These are phyloP conservation scores for Spatholobus suberectus DNA, from an alignment of 306 rosid species.

Conservation along the genomic window DNA sequence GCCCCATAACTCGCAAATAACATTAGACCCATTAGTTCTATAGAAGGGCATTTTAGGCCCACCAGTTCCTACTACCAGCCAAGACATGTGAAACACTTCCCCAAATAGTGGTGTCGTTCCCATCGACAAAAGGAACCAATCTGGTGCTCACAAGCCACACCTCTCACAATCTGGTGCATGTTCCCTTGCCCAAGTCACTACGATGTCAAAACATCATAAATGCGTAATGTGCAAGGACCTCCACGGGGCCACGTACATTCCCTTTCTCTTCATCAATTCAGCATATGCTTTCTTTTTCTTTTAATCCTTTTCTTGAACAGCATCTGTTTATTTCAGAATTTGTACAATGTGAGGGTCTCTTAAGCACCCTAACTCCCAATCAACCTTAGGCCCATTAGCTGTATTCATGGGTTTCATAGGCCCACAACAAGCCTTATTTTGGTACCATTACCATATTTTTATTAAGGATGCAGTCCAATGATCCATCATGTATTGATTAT, in stretches of 20 bases:
- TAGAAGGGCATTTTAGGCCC: no score
- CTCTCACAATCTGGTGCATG: neutral
- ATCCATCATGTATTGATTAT: no score
- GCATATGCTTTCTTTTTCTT: neutral
- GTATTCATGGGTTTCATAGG: neutral
- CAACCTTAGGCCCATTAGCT: neutral
- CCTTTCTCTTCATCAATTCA: neutral
- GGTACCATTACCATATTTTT: no score
- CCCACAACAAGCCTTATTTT: neutral
- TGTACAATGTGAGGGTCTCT: neutral
- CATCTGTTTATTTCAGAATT: neutral
- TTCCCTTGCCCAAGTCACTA: no score
- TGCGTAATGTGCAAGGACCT: neutral
- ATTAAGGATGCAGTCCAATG: no score
- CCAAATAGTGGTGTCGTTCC: neutral
- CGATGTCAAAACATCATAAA: neutral
- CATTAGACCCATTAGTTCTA: no score
- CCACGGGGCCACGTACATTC: neutral
- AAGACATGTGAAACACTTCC: neutral
- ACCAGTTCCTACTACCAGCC: no score
- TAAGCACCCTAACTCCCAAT: neutral
- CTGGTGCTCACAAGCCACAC: neutral
- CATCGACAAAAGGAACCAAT: neutral
- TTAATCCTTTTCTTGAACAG: neutral
- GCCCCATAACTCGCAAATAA: no score